Percentiles rank a stretch among this genome's conserved stretches.
Evolutionary conservation across 345 rosid genomes (phyloP).

Genomic region (Trapa incisa): DNA sequence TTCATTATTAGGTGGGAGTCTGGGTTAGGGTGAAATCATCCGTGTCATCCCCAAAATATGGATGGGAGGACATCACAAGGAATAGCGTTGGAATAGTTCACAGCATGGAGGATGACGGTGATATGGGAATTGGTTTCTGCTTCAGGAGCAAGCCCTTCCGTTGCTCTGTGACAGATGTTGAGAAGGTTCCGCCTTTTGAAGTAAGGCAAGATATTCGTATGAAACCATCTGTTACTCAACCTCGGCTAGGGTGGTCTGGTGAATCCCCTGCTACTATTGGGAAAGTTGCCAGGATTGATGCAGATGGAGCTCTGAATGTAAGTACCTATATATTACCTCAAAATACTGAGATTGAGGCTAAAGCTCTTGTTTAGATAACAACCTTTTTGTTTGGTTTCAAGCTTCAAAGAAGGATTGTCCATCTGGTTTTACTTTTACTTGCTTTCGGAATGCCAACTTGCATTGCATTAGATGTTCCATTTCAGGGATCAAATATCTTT

Average conservation of each 20-base stretch:
- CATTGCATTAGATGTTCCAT: too few species aligned
- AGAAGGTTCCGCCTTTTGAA: slow-evolving; percentile 77
- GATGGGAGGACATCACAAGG: slow-evolving; percentile 88
- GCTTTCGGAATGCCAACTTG: too few species aligned
- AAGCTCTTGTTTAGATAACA: neutral
- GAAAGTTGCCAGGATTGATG: slow-evolving; percentile 71
- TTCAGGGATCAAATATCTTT: too few species aligned
- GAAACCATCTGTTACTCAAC: slow-evolving; percentile 66
- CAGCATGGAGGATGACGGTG: slow-evolving; percentile 93
- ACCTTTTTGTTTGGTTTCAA: neutral
- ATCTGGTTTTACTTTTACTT: too few species aligned
- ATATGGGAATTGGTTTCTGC: slow-evolving; percentile 87
- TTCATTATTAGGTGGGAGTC: slow-evolving; percentile 67
- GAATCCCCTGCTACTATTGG: slow-evolving; percentile 94
- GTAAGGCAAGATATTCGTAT: slow-evolving; percentile 81
- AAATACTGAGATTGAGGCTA: neutral
- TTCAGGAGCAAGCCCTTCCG: slow-evolving; percentile 78
- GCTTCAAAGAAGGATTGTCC: neutral
- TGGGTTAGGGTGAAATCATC: slow-evolving; percentile 95
- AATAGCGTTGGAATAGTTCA: slow-evolving; percentile 79
- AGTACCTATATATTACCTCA: slow-evolving; percentile 13
- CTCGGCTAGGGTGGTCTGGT: slow-evolving; percentile 94
- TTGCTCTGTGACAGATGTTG: slow-evolving; percentile 91
- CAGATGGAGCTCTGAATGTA: slow-evolving; percentile 96
- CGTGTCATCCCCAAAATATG: slow-evolving; percentile 90